Percentiles rank a stretch among this genome's conserved stretches.
Conservation (phyloP, 2,329 filamentous ascomycete species). For the Aureobasidium sp. region DNA sequence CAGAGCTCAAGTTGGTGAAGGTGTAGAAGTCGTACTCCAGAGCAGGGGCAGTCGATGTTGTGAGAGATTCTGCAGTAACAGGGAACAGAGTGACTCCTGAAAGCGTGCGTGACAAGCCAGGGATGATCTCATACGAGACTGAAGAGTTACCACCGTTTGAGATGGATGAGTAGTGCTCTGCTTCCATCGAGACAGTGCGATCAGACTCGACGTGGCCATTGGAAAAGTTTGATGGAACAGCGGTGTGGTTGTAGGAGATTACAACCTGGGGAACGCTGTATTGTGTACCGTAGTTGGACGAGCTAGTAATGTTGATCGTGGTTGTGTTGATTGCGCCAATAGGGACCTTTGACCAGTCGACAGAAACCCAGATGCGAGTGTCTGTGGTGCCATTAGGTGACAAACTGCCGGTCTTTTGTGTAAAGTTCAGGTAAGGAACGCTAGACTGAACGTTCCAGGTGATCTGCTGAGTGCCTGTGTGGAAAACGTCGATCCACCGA, state of each 20-base stretch:
- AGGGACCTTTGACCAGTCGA: slow-evolving; percentile 50
- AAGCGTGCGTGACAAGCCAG: slow-evolving; percentile 51
- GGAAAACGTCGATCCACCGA: slow-evolving; percentile 59
- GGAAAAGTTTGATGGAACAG: slow-evolving; percentile 46
- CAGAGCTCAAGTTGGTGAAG: slow-evolving; percentile 45
- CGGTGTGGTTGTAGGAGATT: slow-evolving; percentile 48
- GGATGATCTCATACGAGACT: slow-evolving; percentile 47
- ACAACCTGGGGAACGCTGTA: slow-evolving; percentile 40
- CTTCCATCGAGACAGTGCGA: slow-evolving; percentile 32
- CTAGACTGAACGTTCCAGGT: slow-evolving; percentile 45
- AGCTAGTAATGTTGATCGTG: slow-evolving; percentile 47
- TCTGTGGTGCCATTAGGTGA: slow-evolving; percentile 42
- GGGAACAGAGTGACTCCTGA: slow-evolving; percentile 54
- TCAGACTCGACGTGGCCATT: slow-evolving; percentile 58
- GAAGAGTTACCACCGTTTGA: slow-evolving; percentile 19
- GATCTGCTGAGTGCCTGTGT: slow-evolving; percentile 49
- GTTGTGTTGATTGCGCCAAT: slow-evolving; percentile 32
- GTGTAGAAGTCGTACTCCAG: slow-evolving; percentile 57
- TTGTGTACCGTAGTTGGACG: slow-evolving; percentile 35
- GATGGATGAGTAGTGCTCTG: slow-evolving; percentile 27
- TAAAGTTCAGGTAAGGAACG: slow-evolving; percentile 47
- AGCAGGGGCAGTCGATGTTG: slow-evolving; percentile 44
- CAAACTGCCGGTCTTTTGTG: slow-evolving; percentile 45
- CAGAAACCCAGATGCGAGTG: slow-evolving; percentile 46
- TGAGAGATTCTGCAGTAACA: slow-evolving; percentile 44